phyloP scores from a whole-genome alignment of 257 asterid species.

The Nicotiana noctiflora region DNA sequence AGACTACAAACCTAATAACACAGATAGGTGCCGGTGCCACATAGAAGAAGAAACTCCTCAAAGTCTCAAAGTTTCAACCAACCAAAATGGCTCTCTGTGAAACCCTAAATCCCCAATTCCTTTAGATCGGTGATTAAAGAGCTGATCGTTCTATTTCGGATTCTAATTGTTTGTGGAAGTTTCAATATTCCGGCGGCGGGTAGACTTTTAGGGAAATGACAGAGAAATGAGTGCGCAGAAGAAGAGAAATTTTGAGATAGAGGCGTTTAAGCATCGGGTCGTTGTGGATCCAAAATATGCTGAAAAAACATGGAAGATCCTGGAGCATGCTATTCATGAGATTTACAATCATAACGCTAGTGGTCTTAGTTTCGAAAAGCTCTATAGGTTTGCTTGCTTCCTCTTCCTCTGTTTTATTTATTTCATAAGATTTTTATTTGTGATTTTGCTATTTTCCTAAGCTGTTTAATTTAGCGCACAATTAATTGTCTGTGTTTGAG shows the following conservation, averaged over 20 bases:
- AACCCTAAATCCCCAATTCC: constrained; percentile 9
- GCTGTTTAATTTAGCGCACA: neutral
- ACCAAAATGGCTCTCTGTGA: too few species aligned
- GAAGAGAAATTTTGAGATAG: constrained; percentile 28
- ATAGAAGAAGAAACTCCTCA: too few species aligned
- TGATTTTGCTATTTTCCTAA: neutral
- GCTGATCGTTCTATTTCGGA: neutral
- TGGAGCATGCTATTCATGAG: constrained; percentile 32
- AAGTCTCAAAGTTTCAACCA: too few species aligned
- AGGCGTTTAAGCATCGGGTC: constrained; percentile 31
- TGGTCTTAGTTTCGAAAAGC: constrained; percentile 30
- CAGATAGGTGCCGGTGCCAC: too few species aligned
- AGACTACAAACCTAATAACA: too few species aligned
- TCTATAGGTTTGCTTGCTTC: constrained; percentile 20
- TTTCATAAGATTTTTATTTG: neutral
- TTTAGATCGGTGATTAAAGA: neutral
- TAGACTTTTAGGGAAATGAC: neutral
- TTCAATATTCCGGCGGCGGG: neutral
- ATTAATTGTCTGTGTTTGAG: neutral
- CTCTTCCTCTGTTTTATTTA: neutral
- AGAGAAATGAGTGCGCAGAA: too few species aligned
- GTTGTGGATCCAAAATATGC: constrained; percentile 35
- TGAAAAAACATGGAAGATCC: constrained; percentile 29
- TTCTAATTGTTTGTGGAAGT: neutral
- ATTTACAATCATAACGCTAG: constrained; percentile 31